phyloP scores from a whole-genome alignment of 345 rosid genomes.

The Gossypium rotundifolium region DNA sequence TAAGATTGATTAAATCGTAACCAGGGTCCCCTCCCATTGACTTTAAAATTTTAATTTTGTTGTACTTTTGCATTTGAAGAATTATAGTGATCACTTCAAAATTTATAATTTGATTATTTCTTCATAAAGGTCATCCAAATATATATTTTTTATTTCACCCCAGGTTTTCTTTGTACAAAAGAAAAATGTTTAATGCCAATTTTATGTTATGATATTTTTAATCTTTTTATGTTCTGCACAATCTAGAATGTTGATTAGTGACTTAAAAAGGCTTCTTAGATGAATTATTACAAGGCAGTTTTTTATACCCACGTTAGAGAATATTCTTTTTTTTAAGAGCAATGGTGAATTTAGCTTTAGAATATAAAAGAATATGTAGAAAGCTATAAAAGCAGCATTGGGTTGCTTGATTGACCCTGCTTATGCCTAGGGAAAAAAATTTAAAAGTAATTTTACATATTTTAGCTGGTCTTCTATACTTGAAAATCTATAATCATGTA shows the following conservation, averaged over 20 bases:
- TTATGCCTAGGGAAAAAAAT: not conserved
- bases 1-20: too few species aligned
- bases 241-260: not conserved
- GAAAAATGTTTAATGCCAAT: too few species aligned
- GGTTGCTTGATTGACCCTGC: conserved; percentile 4
- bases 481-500: not conserved
- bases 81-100: too few species aligned
- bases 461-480: not conserved
- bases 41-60: too few species aligned
- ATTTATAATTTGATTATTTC: too few species aligned
- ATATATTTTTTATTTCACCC: too few species aligned
- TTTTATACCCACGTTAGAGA: not conserved
- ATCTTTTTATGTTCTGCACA: not conserved
- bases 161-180: too few species aligned
- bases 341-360: conserved; percentile 4
- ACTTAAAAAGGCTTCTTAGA: not conserved
- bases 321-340: conserved; percentile 4
- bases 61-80: too few species aligned
- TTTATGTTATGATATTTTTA: too few species aligned
- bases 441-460: not conserved
- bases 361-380: not conserved
- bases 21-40: too few species aligned
- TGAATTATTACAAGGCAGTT: not conserved
- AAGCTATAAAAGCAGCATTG: not conserved
- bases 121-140: too few species aligned